Evolutionary conservation across 23 red algal genomes (phyloP).

Genomic region (Pyropia yezoensis): DNA sequence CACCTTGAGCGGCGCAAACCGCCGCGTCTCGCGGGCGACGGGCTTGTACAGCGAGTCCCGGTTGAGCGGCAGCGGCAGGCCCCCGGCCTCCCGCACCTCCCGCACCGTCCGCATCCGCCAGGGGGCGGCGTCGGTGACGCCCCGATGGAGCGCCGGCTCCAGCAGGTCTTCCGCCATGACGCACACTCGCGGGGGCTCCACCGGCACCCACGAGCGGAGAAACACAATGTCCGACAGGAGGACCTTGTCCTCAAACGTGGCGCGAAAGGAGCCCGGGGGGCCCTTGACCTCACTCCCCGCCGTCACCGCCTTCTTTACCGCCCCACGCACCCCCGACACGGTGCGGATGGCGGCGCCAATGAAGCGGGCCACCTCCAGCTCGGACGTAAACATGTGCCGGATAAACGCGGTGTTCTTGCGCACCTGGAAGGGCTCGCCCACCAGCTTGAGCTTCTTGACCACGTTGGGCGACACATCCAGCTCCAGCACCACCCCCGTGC

Average conservation of each 20-base stretch:
- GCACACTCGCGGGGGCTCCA: conserved; percentile 61
- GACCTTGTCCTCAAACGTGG: conserved; percentile 93
- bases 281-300: conserved; percentile 29
- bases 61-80: conserved; percentile 52
- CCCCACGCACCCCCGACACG: conserved; percentile 73
- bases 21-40: conserved; percentile 40
- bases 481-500: conserved; percentile 79
- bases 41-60: conserved; percentile 80
- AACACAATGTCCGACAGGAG: conserved; percentile 93
- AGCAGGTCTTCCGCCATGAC: conserved; percentile 59
- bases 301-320: conserved; percentile 75
- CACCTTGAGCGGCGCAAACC: conserved; percentile 68
- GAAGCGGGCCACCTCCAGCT: conserved; percentile 90
- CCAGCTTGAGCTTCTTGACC: conserved; percentile 96
- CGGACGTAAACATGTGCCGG: conserved; percentile 95
- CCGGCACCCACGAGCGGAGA: conserved; percentile 92
- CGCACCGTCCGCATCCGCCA: conserved; percentile 94
- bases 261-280: conserved; percentile 88
- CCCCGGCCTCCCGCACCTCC: conserved; percentile 66
- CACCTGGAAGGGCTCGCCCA: conserved; percentile 81
- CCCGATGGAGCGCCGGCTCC: conserved; percentile 12
- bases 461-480: conserved; percentile 55
- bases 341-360: conserved; percentile 85
- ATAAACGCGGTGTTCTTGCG: conserved; percentile 98
- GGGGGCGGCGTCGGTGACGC: conserved; percentile 17